Evolutionary conservation across 352 stramenopile genomes (phyloP).

Genomic region (Phytophthora foliorum): DNA sequence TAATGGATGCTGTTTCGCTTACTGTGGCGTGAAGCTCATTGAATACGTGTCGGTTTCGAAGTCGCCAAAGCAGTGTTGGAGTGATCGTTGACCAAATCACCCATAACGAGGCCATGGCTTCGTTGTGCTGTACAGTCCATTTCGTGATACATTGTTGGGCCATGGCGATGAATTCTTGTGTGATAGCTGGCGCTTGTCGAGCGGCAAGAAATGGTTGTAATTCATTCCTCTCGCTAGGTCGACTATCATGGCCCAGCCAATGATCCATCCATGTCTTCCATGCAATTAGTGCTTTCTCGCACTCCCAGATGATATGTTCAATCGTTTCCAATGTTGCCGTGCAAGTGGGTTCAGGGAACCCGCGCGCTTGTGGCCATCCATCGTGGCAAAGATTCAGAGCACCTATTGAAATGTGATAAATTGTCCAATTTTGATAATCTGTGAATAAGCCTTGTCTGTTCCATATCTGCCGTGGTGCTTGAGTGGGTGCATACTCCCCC

Average conservation of each 20-base stretch:
- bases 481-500: background rate
- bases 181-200: background rate
- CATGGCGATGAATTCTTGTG: background rate
- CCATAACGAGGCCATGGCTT: background rate
- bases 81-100: too few relatives aligned
- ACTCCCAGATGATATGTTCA: conserved; percentile 3
- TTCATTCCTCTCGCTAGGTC: background rate
- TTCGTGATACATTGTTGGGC: background rate
- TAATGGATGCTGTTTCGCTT: background rate
- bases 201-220: background rate
- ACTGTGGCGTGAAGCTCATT: too few relatives aligned
- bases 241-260: background rate
- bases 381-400: background rate
- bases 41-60: too few relatives aligned
- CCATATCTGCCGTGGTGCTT: background rate
- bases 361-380: background rate
- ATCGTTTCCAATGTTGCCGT: background rate
- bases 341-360: background rate
- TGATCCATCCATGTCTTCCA: background rate
- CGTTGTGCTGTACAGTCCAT: background rate
- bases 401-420: background rate
- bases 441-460: background rate
- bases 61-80: too few relatives aligned
- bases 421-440: background rate
- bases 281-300: background rate